A percentile compares a stretch with the other conserved stretches of the same genome.
Evolutionary conservation across 139 green algal species (phyloP).

Genomic region (Mesotaenium endlicherianum): DNA sequence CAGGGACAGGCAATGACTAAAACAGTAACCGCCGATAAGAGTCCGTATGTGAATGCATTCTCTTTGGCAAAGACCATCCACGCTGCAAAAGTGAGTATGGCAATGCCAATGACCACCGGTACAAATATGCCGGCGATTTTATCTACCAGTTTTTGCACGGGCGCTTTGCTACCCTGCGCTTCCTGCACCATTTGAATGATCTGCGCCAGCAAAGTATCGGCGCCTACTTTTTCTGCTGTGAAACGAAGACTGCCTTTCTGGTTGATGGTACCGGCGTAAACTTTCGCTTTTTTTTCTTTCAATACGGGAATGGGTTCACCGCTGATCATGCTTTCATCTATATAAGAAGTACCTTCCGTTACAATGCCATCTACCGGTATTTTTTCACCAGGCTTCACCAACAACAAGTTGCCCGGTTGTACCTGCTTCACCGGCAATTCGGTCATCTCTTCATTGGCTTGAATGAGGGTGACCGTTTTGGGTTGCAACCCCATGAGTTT

Average conservation of each 20-base stretch:
- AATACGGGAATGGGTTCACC: not conserved
- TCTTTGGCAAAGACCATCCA: too few species aligned
- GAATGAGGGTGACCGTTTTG: too few species aligned
- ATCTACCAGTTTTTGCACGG: constrained; percentile 84
- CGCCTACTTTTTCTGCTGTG: constrained; percentile 66
- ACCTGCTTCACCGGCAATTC: too few species aligned
- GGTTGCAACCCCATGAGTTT: too few species aligned
- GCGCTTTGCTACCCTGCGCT: constrained; percentile 67
- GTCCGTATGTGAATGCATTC: too few species aligned
- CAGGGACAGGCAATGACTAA: constrained; percentile 92
- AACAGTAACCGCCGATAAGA: constrained; percentile 64
- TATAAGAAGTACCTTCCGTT: not conserved
- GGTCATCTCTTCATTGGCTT: too few species aligned
- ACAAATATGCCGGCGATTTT: constrained; percentile 73
- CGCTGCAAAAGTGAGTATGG: not conserved
- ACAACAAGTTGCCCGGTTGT: too few species aligned
- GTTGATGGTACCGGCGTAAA: constrained; percentile 56
- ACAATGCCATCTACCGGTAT: not conserved
- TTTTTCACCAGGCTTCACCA: not conserved
- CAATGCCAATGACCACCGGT: constrained; percentile 72
- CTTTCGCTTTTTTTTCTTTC: not conserved
- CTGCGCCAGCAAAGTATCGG: constrained; percentile 78
- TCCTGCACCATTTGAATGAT: constrained; percentile 60
- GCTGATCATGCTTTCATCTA: not conserved
- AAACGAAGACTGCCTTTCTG: constrained; percentile 67